Base-by-base conservation (phyloP, 2,329 filamentous ascomycete genomes). In the Juglanconis juglandina region DNA sequence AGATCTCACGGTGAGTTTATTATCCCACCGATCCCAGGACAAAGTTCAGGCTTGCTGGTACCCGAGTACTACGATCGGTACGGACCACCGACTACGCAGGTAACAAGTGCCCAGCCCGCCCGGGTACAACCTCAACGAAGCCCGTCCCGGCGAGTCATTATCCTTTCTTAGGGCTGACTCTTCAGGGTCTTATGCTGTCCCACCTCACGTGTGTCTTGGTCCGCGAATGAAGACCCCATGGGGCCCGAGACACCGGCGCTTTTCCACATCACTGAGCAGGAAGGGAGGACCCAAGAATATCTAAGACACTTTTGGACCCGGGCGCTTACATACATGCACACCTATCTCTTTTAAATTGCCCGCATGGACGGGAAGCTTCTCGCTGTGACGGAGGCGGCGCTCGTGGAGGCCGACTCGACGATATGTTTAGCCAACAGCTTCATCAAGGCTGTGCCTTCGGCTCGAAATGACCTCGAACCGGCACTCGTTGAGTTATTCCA, bases 381-480 rank as follows among this genome's bases (percentile, higher is more conserved):
- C 35, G 61, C 61, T 35, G 58, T 56, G 55, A 63, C 53, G 41
- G 46, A 52, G 34, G 59, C 62, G 49, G 59, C 62, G 47, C 62
- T 62, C 53, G 55, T 42, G 10, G 52, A 39, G 17, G 56, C 53
- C 35, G 56, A 49, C 44, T 56, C 41, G 56, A 53, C 59, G 32
- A 49, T 34, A 35, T 37, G 58, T 41, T n/a, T 47, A 39, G 53
- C 50, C 46, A 57, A 42, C 35, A 52, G 33, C 35, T 63, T 63
- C 39, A 30, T 59, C 13, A 33, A 37, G 30, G 59, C 62, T 41
- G 62, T 63, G n/a, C 55, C 62, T 7, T 42, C 56, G 11, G 59
- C 62, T 14, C 59, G 53, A 24, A 8, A 42, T n/a, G 59, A 62
- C 24, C 56, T 63, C 10, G 59, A 59, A 32, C 54, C 62, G 9